These are phyloP conservation scores for Colletotrichum sp. DNA, from an alignment of 2,329 filamentous ascomycete genomes.

Conservation along the genomic window DNA sequence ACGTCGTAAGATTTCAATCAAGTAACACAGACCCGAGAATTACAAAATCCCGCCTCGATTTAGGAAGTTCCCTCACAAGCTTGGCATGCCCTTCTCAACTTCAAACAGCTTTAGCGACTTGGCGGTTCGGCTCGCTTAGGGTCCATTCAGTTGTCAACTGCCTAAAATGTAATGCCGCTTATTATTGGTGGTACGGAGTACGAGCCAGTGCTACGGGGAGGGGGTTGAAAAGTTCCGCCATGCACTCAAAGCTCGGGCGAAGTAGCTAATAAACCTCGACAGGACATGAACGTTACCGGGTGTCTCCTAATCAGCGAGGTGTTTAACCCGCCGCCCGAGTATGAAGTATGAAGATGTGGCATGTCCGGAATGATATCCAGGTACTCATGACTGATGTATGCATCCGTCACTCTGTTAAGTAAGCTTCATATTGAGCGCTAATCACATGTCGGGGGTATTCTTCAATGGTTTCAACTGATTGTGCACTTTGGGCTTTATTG, in stretches of 20 bases:
- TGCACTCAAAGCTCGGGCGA: not conserved
- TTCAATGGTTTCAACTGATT: not conserved
- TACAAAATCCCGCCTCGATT: not conserved
- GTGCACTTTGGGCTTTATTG: not conserved
- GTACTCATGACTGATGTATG: not conserved
- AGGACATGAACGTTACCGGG: not conserved
- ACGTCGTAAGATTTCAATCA: not conserved
- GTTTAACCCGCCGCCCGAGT: not conserved
- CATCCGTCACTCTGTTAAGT: not conserved
- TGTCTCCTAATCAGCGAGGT: not conserved
- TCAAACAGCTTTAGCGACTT: not conserved
- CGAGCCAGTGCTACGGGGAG: not conserved
- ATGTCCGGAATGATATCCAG: not conserved
- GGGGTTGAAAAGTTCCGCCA: not conserved
- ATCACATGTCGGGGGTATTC: rapidly evolving
- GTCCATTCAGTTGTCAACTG: not conserved
- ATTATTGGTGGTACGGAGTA: not conserved
- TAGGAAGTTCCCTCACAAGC: not conserved
- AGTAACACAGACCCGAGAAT: not conserved
- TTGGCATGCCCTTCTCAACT: not conserved
- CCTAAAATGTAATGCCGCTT: not conserved
- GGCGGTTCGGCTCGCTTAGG: not conserved
- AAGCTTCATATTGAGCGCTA: not conserved
- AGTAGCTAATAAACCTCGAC: not conserved
- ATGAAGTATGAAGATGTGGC: not conserved